phyloP scores from a whole-genome alignment of 345 rosid species.

The Brassica rapa region DNA sequence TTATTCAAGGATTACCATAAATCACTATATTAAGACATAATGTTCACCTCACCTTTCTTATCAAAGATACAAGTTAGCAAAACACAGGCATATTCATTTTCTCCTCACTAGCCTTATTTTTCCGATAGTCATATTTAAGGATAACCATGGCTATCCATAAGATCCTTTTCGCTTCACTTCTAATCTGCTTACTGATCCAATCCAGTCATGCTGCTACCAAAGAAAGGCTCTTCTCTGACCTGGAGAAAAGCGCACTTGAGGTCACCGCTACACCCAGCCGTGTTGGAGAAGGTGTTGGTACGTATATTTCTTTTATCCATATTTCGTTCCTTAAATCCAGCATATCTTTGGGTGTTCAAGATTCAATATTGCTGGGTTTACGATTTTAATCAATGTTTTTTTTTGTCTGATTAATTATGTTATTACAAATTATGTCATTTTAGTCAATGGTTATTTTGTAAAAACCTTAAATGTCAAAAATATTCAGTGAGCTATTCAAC shows the following conservation, averaged over 20 bases:
- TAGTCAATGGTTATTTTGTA: neutral
- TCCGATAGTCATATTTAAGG: conserved; percentile 11
- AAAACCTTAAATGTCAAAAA: neutral
- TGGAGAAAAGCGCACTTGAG: conserved; percentile 40
- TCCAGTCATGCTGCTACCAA: conserved; percentile 14
- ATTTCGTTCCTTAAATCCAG: neutral
- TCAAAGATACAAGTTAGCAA: conserved; percentile 35
- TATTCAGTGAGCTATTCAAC: neutral
- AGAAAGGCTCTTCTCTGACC: conserved; percentile 46
- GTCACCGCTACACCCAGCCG: conserved; percentile 47
- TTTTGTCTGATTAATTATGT: too few species aligned
- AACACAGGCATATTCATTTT: conserved; percentile 28
- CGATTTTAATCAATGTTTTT: neutral
- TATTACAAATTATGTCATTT: neutral
- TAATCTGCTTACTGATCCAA: conserved; percentile 32
- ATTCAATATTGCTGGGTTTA: neutral
- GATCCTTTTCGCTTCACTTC: conserved; percentile 40
- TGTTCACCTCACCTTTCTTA: conserved; percentile 31
- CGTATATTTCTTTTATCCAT: neutral
- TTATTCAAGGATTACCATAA: conserved; percentile 7
- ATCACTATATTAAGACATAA: conserved; percentile 33
- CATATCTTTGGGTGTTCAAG: neutral
- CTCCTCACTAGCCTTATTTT: conserved; percentile 1
- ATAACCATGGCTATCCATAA: conserved; percentile 41
- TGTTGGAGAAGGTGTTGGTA: conserved; percentile 40